Base-by-base conservation (phyloP, 495 filamentous ascomycete species). In the Chlorociboria aeruginascens region DNA sequence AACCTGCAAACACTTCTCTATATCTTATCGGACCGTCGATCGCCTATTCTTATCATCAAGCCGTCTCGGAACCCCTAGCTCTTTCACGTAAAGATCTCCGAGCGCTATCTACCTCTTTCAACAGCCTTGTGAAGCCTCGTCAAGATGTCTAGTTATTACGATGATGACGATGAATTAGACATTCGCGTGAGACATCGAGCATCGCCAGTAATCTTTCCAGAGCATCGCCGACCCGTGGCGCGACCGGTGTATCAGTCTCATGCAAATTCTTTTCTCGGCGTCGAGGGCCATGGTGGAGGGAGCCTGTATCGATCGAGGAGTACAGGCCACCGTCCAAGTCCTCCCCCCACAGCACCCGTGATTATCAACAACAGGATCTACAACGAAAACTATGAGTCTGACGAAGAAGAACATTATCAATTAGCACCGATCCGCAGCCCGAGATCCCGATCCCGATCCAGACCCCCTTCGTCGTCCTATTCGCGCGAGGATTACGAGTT, bases 341-440 rank as follows among this genome's bases (percentile, higher is more conserved):
- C 56, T 31, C 43, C 55, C 13, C 57, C 62, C 20, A 47, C 60
- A n/a, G 51, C 60, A 25, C 67, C 69, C 6, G 62, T 76, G n/a
- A 63, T 76, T 34, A 73, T 74, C 54, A 70, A 72, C 44, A 76
- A 72, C 49, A 58, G 61, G 45, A 68, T 70, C 37, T 63, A 69
- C 35, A 55, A 65, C 41, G 61, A 64, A 35, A 60, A 51, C 25
- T 42, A 58, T 11, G 51, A 61, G 13, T 46, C 56, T 12, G 49
- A 53, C 13, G 49, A 52, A 11, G 34, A 52, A n/a, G 30, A 40
- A 56, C 7, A 49, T 36, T n/a, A 48, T 25, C 39, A 57, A 46
- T 42, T 55, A 43, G 32, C 57, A 36, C 39, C 51, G 49, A 30
- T 60, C 51, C 46, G 57, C 50, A 42, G 55, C 36, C 46, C 49